These are phyloP conservation scores for Pulveroboletus sp. DNA, from an alignment of 768 basidiomycete genomes.

Conservation along the genomic window DNA sequence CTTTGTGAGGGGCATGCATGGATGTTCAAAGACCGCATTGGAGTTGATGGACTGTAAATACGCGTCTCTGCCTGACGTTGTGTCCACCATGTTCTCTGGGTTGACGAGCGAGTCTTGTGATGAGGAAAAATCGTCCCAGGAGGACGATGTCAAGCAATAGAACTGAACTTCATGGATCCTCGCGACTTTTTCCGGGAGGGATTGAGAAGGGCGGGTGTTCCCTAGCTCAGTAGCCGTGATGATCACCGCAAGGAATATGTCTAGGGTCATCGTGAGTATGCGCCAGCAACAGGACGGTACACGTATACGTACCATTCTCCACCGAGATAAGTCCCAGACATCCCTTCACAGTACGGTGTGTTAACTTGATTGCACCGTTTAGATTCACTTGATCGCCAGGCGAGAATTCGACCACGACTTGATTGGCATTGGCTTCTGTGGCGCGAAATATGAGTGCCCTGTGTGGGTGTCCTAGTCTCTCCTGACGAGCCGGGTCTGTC, in stretches of 20 bases:
- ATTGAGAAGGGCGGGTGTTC: constrained; percentile 57
- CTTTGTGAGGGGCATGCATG: constrained; percentile 84
- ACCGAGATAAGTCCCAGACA: constrained; percentile 80
- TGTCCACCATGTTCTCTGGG: constrained; percentile 50
- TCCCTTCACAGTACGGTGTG: constrained; percentile 71
- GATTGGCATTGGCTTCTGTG: constrained; percentile 44
- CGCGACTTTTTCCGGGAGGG: constrained; percentile 60
- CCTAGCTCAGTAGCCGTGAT: constrained; percentile 73
- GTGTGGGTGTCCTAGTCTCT: constrained; percentile 52
- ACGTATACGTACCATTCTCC: constrained; percentile 50
- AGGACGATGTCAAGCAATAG: constrained; percentile 76
- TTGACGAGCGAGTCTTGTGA: constrained; percentile 50
- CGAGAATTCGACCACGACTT: constrained; percentile 85
- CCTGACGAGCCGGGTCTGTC: constrained; percentile 58
- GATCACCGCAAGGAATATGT: constrained; percentile 82
- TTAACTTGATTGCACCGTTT: constrained; percentile 55
- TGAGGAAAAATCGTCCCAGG: constrained; percentile 74
- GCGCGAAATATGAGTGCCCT: constrained; percentile 71
- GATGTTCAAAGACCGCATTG: constrained; percentile 75
- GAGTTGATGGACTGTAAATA: constrained; percentile 35
- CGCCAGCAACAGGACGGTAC: background rate
- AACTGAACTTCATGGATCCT: constrained; percentile 88
- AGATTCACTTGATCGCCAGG: constrained; percentile 69
- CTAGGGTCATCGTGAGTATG: constrained; percentile 34
- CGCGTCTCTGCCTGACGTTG: constrained; percentile 40